Percentiles rank a stretch among this genome's conserved stretches.
Conservation (phyloP, 257 asterid genomes). For the Rauvolfia tetraphylla region DNA sequence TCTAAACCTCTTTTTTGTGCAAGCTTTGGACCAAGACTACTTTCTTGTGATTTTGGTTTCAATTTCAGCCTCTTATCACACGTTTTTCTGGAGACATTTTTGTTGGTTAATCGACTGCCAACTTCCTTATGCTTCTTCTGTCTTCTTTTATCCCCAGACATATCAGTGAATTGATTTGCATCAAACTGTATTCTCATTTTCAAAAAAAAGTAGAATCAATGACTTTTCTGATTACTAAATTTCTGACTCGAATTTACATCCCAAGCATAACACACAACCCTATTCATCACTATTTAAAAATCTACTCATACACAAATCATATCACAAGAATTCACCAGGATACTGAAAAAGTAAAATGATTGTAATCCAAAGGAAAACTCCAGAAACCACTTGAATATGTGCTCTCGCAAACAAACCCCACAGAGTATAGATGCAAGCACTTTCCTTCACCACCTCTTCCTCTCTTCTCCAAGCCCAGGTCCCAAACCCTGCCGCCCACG, state of each 20-base stretch:
- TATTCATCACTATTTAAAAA: neutral
- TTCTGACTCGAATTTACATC: neutral
- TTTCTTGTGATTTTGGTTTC: constrained; percentile 31
- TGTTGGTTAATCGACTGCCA: constrained; percentile 17
- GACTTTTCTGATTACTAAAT: neutral
- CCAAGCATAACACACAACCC: neutral
- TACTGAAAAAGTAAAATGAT: neutral
- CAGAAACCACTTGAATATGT: neutral
- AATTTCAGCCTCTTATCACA: constrained; percentile 40
- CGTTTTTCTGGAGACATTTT: constrained; percentile 37
- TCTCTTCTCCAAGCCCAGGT: neutral
- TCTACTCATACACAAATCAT: neutral
- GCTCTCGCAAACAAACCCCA: neutral
- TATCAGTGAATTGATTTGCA: constrained; percentile 18
- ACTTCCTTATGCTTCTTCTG: constrained; percentile 25
- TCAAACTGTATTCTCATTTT: constrained; percentile 10
- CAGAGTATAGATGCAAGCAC: neutral
- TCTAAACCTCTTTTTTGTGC: constrained; percentile 33
- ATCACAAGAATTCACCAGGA: constrained; percentile 1
- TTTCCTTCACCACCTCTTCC: neutral
- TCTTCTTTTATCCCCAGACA: constrained; percentile 52
- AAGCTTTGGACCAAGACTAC: constrained; percentile 27
- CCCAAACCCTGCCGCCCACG: no score
- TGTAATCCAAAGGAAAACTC: neutral
- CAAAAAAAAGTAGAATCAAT: neutral